Percentiles rank a stretch among this genome's conserved stretches.
Evolutionary conservation across 805 yeast species (phyloP).

Genomic region (Wickerhamomyces rabaulensis): DNA sequence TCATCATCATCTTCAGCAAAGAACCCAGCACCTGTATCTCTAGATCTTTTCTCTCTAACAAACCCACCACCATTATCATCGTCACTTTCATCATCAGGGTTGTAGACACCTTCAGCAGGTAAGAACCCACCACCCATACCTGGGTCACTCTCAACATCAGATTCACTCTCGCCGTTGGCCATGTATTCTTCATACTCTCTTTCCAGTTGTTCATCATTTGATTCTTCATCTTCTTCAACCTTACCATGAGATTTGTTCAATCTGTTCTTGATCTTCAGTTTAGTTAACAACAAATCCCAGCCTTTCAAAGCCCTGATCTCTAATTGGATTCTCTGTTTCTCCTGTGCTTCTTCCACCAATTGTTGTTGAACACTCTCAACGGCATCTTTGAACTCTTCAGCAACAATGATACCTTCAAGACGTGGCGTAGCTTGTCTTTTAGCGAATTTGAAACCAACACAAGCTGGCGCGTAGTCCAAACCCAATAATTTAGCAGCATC

Average conservation of each 20-base stretch:
- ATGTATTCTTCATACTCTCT: slow-evolving; percentile 19
- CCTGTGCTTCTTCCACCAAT: slow-evolving; percentile 36
- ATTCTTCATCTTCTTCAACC: slow-evolving; percentile 9
- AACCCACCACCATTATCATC: background rate
- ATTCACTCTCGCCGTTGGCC: slow-evolving; percentile 10
- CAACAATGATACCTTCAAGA: slow-evolving; percentile 73
- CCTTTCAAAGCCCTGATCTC: slow-evolving; percentile 45
- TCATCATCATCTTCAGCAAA: slow-evolving; percentile 7
- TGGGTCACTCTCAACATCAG: slow-evolving; percentile 14
- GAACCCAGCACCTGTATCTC: slow-evolving; percentile 12
- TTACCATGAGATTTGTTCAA: slow-evolving; percentile 43
- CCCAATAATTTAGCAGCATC: slow-evolving; percentile 67
- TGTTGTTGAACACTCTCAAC: slow-evolving; percentile 45
- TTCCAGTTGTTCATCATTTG: slow-evolving; percentile 5
- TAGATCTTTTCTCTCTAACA: background rate
- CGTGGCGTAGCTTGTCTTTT: slow-evolving; percentile 51
- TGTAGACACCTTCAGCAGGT: slow-evolving; percentile 9
- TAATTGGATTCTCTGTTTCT: slow-evolving; percentile 35
- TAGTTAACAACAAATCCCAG: slow-evolving; percentile 40
- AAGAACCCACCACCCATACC: slow-evolving; percentile 5
- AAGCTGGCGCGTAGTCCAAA: slow-evolving; percentile 83
- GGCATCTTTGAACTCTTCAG: slow-evolving; percentile 56
- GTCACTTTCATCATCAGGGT: slow-evolving; percentile 8
- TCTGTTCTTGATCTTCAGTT: slow-evolving; percentile 36
- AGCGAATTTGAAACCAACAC: slow-evolving; percentile 77